A percentile compares a stretch with the other conserved stretches of the same genome.
Evolutionary conservation across 1,284 basidiomycete species (phyloP).

Genomic region (Sanguinoderma infundibulare): DNA sequence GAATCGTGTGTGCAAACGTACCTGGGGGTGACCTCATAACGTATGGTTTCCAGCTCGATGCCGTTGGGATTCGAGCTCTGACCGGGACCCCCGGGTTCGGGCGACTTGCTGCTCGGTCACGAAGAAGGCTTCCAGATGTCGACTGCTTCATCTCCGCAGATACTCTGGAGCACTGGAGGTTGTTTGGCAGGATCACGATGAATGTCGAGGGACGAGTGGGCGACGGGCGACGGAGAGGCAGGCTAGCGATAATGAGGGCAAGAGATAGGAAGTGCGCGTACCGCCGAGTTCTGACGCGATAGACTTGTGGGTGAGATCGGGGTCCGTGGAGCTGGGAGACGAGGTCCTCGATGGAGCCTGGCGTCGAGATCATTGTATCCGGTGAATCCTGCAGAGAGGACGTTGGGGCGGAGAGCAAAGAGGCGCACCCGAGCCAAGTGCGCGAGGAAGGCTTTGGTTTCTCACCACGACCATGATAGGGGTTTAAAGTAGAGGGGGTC

Average conservation of each 20-base stretch:
- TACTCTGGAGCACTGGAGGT: slow-evolving; percentile 73
- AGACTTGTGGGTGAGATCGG: slow-evolving; percentile 57
- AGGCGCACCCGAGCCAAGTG: too few relatives aligned
- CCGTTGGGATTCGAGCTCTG: slow-evolving; percentile 5
- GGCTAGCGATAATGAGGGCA: slow-evolving; percentile 24
- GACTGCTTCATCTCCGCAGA: slow-evolving; percentile 77
- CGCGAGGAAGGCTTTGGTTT: background rate
- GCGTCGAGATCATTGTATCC: slow-evolving; percentile 17
- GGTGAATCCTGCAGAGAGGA: too few relatives aligned
- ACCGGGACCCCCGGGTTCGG: slow-evolving; percentile 22
- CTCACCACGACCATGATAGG: too few relatives aligned
- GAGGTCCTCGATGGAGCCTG: slow-evolving; percentile 43
- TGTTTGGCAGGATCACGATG: slow-evolving; percentile 1
- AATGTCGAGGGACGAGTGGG: background rate
- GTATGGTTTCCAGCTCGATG: slow-evolving; percentile 44
- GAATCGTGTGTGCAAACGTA: too few relatives aligned
- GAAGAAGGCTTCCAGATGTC: slow-evolving; percentile 51
- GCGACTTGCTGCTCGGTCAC: slow-evolving; percentile 10
- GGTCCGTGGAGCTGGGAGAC: slow-evolving; percentile 48
- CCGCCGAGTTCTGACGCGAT: slow-evolving; percentile 74
- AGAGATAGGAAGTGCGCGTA: slow-evolving; percentile 38
- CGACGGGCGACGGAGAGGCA: slow-evolving; percentile 4
- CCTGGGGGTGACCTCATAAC: slow-evolving; percentile 67
- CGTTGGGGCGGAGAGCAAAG: background rate
- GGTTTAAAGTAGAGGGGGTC: too few relatives aligned